phyloP scores from a whole-genome alignment of 305 asterid genomes.

The Lippia alba region DNA sequence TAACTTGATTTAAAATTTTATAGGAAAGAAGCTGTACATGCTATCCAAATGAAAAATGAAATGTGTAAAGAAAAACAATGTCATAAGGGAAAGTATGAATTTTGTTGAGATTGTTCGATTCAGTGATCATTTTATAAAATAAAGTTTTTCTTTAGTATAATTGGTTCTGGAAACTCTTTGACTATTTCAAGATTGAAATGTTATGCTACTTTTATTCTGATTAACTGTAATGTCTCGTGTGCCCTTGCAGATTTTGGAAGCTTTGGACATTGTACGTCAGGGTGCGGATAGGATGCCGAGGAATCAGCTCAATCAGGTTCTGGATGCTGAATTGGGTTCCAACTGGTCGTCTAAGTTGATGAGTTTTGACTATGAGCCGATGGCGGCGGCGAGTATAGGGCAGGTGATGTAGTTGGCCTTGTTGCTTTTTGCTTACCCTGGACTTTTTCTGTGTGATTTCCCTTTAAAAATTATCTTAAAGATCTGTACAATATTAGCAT shows the following conservation, averaged over 20 bases:
- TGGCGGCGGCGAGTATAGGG: constrained; percentile 98
- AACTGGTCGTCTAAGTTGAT: constrained; percentile 77
- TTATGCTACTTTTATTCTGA: constrained; percentile 7
- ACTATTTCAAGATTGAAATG: not conserved
- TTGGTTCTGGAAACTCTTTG: constrained; percentile 11
- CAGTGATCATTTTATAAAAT: not conserved
- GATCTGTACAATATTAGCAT: not conserved
- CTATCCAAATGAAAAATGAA: constrained; percentile 3
- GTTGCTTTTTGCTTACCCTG: constrained; percentile 19
- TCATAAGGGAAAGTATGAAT: not conserved
- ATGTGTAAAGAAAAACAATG: not conserved
- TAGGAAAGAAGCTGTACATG: not conserved
- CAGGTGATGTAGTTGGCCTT: constrained; percentile 59
- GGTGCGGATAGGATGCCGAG: constrained; percentile 98
- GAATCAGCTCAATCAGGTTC: constrained; percentile 87
- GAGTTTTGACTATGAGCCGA: constrained; percentile 86
- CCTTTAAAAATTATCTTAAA: not conserved
- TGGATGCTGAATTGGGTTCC: constrained; percentile 83
- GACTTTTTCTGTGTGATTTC: constrained; percentile 21
- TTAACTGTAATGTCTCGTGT: constrained; percentile 30
- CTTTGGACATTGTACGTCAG: constrained; percentile 94
- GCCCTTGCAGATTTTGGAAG: constrained; percentile 78
- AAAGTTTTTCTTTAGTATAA: not conserved
- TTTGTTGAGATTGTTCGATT: not conserved
- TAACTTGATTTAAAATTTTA: not conserved